Conservation (phyloP, 2,329 filamentous ascomycete genomes). For the Trichoderma arundinaceum region DNA sequence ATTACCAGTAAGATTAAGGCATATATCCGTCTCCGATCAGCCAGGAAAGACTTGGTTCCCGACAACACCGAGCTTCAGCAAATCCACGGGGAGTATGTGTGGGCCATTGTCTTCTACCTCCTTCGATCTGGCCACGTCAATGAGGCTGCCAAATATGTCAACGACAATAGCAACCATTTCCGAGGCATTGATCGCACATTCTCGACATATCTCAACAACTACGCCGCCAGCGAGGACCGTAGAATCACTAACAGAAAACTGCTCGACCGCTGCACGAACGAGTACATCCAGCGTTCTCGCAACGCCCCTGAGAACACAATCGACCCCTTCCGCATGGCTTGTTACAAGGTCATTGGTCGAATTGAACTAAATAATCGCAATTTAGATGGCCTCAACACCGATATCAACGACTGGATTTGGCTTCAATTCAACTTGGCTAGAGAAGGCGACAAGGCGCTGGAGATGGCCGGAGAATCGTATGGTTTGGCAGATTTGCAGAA, state of each 20-base stretch:
- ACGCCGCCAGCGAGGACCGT: constrained; percentile 76
- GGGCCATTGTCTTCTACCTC: constrained; percentile 93
- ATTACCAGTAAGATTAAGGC: constrained; percentile 89
- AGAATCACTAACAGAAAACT: constrained; percentile 74
- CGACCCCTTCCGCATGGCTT: constrained; percentile 95
- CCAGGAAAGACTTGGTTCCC: constrained; percentile 81
- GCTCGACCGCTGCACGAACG: constrained; percentile 85
- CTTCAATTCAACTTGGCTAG: constrained; percentile 72
- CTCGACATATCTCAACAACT: constrained; percentile 83
- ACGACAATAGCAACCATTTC: constrained; percentile 78
- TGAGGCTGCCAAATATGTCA: constrained; percentile 87
- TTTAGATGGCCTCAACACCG: constrained; percentile 66
- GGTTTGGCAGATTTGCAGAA: constrained; percentile 72
- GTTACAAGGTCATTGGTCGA: constrained; percentile 95
- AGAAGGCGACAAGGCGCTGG: constrained; percentile 66
- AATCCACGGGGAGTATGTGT: constrained; percentile 82
- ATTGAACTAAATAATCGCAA: constrained; percentile 70
- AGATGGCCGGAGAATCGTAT: constrained; percentile 70
- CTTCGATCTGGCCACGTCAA: constrained; percentile 81
- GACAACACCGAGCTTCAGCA: constrained; percentile 82
- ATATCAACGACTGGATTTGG: constrained; percentile 75
- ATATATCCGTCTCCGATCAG: constrained; percentile 81
- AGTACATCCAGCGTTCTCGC: constrained; percentile 83
- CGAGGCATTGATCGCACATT: constrained; percentile 91
- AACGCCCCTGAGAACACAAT: constrained; percentile 86